Base-by-base conservation (phyloP, 192 early-diverging fungal genomes). In the Coemansia sp. region DNA sequence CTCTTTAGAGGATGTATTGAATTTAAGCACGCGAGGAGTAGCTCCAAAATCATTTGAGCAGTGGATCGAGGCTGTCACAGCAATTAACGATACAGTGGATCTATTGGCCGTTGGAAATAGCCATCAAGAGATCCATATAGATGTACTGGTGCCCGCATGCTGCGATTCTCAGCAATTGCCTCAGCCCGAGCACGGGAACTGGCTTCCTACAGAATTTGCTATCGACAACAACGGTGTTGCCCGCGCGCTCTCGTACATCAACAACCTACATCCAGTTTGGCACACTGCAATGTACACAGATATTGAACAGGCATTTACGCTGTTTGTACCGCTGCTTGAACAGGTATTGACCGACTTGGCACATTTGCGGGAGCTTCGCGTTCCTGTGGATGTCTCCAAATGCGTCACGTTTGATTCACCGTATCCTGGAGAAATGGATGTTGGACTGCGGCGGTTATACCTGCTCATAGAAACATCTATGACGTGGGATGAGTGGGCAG, bases 401-500 rank as follows among this genome's bases (percentile, higher is more conserved):
- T 45, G 41, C 15, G 41, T 45, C 11, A n/a, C 41, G 11, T 45
- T 45, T n/a, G 41, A 45, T n/a, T 45, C 41, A n/a, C 41, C 41
- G 3, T 15, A 45, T 45, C 41, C 41, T 2, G 41, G 14, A 12
- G 41, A 45, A 45, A 7, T 45, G 41, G 41, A 45, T 12, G 2
- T 15, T 5, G 14, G 41, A 15, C 15, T 45, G 14, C 41, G 41
- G 2, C 41, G 15, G 41, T 45, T 45, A 5, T 45, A 15, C 14
- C 41, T 45, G 41, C 41, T 12, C 3, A 45, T 45, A 0, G 41
- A 45, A 45, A 45, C 41, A 12, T 45, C 41, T 3, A n/a, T 45
- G 41, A 45, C 41, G 15, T 45, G 41, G 41, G 41, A 45, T n/a
- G 41, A 45, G 41, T 45, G 41, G 41, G 41, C 41, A 45, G 41